Evolutionary conservation across 345 rosid species (phyloP).

Genomic region (Gossypium turneri): DNA sequence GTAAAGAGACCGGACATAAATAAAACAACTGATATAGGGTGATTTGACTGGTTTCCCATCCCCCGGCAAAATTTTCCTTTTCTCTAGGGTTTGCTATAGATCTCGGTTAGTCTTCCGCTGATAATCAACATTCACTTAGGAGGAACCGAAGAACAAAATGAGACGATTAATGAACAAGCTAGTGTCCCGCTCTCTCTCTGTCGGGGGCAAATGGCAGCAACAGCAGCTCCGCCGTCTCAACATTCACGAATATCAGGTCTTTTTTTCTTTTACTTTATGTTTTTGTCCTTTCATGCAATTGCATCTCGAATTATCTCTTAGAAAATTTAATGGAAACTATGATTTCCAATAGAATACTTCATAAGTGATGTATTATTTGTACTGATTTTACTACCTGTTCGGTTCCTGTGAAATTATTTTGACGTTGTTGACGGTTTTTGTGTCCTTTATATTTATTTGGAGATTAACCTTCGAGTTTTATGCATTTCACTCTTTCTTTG

Average conservation of each 20-base stretch:
- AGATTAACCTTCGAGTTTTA: neutral
- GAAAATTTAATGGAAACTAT: no score
- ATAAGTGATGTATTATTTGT: neutral
- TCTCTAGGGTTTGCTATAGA: slow-evolving; percentile 3
- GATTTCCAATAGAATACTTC: no score
- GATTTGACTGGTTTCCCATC: no score
- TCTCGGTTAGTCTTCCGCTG: neutral
- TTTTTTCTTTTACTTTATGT: neutral
- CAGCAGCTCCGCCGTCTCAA: slow-evolving; percentile 98
- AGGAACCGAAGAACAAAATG: slow-evolving; percentile 29
- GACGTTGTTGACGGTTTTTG: no score
- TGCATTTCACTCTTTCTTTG: neutral
- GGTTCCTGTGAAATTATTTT: neutral
- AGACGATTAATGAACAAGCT: slow-evolving; percentile 76
- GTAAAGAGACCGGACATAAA: no score
- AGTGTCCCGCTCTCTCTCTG: slow-evolving; percentile 66
- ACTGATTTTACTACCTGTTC: slow-evolving; percentile 4
- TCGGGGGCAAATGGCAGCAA: slow-evolving; percentile 80
- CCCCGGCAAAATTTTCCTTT: neutral
- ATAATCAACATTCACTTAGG: neutral
- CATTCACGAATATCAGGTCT: slow-evolving; percentile 95
- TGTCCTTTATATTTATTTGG: neutral
- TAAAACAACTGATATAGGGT: no score
- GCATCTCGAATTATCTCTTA: no score
- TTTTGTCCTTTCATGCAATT: no score